Conservation (phyloP, 768 basidiomycete species). For the Hebeloma cylindrosporum region DNA sequence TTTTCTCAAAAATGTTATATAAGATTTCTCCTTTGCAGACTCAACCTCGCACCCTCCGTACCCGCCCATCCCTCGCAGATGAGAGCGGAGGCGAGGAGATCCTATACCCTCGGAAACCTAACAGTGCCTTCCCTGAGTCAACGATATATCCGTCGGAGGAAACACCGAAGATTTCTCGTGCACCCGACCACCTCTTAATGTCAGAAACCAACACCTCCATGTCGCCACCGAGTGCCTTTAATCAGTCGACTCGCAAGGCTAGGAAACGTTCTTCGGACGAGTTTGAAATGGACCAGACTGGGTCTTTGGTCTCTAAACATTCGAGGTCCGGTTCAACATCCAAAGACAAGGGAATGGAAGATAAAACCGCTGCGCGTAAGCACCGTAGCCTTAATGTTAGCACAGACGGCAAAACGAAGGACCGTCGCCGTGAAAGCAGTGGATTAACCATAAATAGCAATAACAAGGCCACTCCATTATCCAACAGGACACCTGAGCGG, state of each 20-base stretch:
- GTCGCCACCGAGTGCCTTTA: conserved; percentile 71
- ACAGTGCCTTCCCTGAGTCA: conserved; percentile 31
- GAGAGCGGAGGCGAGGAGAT: conserved; percentile 93
- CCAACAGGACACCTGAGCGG: conserved; percentile 35
- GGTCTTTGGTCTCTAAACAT: conserved; percentile 56
- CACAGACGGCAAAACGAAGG: conserved; percentile 48
- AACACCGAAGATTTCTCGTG: conserved; percentile 30
- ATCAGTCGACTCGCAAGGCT: conserved; percentile 50
- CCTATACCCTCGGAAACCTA: conserved; percentile 70
- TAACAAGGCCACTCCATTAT: conserved; percentile 32
- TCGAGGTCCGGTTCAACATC: conserved; percentile 27
- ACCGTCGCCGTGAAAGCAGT: conserved; percentile 55
- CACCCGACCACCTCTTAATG: conserved; percentile 30
- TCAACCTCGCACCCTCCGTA: conserved; percentile 51
- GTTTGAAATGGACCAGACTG: conserved; percentile 76
- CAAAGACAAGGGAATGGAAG: conserved; percentile 53
- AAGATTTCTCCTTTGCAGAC: conserved; percentile 47
- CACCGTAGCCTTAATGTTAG: conserved; percentile 72
- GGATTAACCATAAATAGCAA: conserved; percentile 42
- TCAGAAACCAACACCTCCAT: conserved; percentile 30
- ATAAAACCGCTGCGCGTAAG: conserved; percentile 53
- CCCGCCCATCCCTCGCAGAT: conserved; percentile 66
- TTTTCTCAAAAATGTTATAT: conserved; percentile 7
- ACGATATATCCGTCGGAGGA: conserved; percentile 26
- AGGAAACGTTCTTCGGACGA: conserved; percentile 81